phyloP scores from a whole-genome alignment of 2,329 filamentous ascomycete genomes.

The Raffaelea deltoideospora region DNA sequence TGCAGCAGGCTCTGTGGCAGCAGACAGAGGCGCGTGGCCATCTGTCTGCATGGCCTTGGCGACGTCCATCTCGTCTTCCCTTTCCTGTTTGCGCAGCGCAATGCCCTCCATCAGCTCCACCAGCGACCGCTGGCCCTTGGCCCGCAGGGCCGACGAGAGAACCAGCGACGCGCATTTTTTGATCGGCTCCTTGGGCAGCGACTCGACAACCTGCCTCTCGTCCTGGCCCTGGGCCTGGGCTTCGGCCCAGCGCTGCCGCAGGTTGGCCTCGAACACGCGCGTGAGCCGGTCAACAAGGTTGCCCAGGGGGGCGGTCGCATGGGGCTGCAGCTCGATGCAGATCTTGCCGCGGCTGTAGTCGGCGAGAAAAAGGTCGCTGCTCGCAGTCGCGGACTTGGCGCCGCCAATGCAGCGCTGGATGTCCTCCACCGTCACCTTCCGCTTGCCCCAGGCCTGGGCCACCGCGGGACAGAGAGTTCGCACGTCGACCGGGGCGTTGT shows the following conservation, averaged over 20 bases:
- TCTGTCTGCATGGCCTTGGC: neutral
- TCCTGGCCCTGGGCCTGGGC: slow-evolving; percentile 12
- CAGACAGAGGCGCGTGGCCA: slow-evolving; percentile 6
- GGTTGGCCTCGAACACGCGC: slow-evolving; percentile 35
- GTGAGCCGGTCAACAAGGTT: slow-evolving; percentile 33
- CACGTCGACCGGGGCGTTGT: slow-evolving; percentile 47
- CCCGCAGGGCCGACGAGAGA: slow-evolving; percentile 40
- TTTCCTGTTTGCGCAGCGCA: slow-evolving; percentile 33
- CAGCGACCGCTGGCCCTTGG: slow-evolving; percentile 55
- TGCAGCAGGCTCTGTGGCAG: neutral
- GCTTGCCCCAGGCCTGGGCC: slow-evolving; percentile 57
- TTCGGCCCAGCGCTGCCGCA: slow-evolving; percentile 28
- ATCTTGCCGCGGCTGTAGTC: slow-evolving; percentile 27
- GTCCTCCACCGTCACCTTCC: slow-evolving; percentile 49
- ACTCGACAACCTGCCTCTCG: slow-evolving; percentile 32
- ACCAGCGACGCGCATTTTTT: slow-evolving; percentile 32
- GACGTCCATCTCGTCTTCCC: slow-evolving; percentile 15
- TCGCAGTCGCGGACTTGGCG: slow-evolving; percentile 11
- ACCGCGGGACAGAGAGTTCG: slow-evolving; percentile 43
- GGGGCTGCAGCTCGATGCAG: slow-evolving; percentile 40
- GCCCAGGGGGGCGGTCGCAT: slow-evolving; percentile 24
- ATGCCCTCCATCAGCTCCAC: slow-evolving; percentile 51
- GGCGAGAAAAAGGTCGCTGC: slow-evolving; percentile 20
- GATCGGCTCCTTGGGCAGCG: slow-evolving; percentile 40
- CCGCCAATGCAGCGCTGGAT: slow-evolving; percentile 52